Evolutionary conservation across 1,284 basidiomycete species (phyloP).

Genomic region (Schizophyllum amplum): DNA sequence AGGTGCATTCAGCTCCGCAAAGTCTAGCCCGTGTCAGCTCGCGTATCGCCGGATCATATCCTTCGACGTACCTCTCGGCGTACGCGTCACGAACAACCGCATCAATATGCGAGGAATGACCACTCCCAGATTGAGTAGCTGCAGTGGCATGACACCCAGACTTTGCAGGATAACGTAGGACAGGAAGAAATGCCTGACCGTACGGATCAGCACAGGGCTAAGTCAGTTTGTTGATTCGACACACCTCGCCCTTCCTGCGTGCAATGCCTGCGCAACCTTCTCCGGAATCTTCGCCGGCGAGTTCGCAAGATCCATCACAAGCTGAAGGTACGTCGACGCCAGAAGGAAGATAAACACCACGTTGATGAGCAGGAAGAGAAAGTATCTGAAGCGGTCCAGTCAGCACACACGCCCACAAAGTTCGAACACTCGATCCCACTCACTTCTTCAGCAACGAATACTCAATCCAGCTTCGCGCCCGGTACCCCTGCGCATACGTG

Average conservation of each 20-base stretch:
- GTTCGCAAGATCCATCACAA: slow-evolving; percentile 81
- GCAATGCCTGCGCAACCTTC: slow-evolving; percentile 78
- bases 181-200: slow-evolving; percentile 82
- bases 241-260: slow-evolving; percentile 67
- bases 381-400: slow-evolving; percentile 53
- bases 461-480: slow-evolving; percentile 87
- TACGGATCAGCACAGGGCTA: slow-evolving; percentile 15
- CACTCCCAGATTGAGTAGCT: slow-evolving; percentile 84
- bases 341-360: slow-evolving; percentile 95
- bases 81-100: slow-evolving; percentile 69
- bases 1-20: slow-evolving; percentile 93
- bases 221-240: slow-evolving; percentile 6
- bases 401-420: slow-evolving; percentile 1
- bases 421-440: not conserved
- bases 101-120: slow-evolving; percentile 70
- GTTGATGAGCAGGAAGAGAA: slow-evolving; percentile 89
- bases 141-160: slow-evolving; percentile 90
- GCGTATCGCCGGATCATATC: not conserved
- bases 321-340: slow-evolving; percentile 84
- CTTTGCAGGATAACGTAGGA: slow-evolving; percentile 94
- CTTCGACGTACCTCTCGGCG: slow-evolving; percentile 65
- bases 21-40: slow-evolving; percentile 44
- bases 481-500: slow-evolving; percentile 84
- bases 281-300: slow-evolving; percentile 85
- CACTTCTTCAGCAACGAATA: slow-evolving; percentile 87